Evolutionary conservation across 2,329 filamentous ascomycete genomes (phyloP), one percentile per base, ranked within the genome.

Genomic region (Domatiomyces globalis): DNA sequence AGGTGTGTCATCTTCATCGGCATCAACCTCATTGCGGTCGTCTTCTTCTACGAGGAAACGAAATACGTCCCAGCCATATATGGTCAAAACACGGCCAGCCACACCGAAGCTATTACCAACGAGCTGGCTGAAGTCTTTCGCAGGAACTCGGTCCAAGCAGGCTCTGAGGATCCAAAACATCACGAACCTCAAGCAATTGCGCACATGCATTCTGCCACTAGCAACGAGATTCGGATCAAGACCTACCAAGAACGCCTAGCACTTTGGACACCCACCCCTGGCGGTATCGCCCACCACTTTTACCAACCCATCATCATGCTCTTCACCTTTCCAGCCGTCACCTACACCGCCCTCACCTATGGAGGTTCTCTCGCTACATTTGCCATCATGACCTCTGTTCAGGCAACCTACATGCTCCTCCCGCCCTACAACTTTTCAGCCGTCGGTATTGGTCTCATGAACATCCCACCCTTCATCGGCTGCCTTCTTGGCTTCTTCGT

Each of bases 321-420:
- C 9, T 46, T 52, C 49, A 53, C 48, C 9, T 53, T 54, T 42
- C 56, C 56, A 1, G 66, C 69, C 1, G 65, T 73, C 3, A 29
- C 68, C 10, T 71, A 68, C 48, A 66, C 67, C 0, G 66, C 62
- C 0, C 17, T 72, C 0, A 66, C 69, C 42, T 71, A 70, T 46
- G 69, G 66, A 3, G 61, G 60, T 0, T 59, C 67, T 0, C 60
- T 71, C 0, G 63, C 61, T 8, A 67, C 63, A 60, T 60, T 68
- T 1, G 63, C 64, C 0, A 58, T 66, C 2, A 43, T 64, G 10
- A 55, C 63, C 0, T 63, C 57, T 1, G 60, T 67, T 0, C 52
- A 63, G 0, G 63, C 68, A 0, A 61, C 67, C 8, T 57, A 65
- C 29, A 68, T 73, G 22, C 59, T 66, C 0, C 33, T 58, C 6